Evolutionary conservation across 2,329 filamentous ascomycete species (phyloP), one percentile per base, ranked within the genome.

Genomic region (Fusarium begoniae): DNA sequence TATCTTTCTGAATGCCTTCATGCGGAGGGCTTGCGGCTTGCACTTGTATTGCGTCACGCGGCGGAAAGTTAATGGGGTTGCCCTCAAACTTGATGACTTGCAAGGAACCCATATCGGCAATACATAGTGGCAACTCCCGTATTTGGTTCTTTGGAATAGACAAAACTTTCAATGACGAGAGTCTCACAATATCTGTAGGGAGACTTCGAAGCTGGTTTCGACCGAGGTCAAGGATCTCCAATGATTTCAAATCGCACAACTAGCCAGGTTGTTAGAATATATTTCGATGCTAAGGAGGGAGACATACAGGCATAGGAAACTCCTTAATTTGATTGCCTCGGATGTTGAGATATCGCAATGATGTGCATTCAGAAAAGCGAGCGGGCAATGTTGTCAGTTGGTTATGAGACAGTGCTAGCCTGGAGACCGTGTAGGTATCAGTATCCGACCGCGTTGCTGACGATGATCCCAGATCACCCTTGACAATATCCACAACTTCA

Each of bases 201-300:
- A 98, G 88, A 15, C 89, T 85, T 54, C 89, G 90, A 70, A 98
- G 91, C 81, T 93, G 94, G 81, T 98, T 98, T 77, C 94, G 90
- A 81, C 95, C 95, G 62, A 98, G 88, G 83, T 98, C 96, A 70
- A 98, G 89, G 67, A 98, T 98, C 83, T 98, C 95, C 63, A 98
- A 89, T 40, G 94, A 93, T 59, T 90, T 92, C 70, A 98, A 88
- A 81, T 95, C 91, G 81, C 96, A 95, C 66, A 98, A 90, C 95
- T 97, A 80, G 28, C 43, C 28, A 51, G 61, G 30, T 20, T 56
- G 69, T 80, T 67, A 81, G 78, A 61, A n/a, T 30, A 28, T 75
- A 60, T 20, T 55, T 74, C 72, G 45, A 47, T 24, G 20, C 13
- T 30, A 40, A 14, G 22, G 71, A 59, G 76, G 48, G 59, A 51